Conservation (phyloP, 1,139 yeast species). For the Saccharomyces hybrid region DNA sequence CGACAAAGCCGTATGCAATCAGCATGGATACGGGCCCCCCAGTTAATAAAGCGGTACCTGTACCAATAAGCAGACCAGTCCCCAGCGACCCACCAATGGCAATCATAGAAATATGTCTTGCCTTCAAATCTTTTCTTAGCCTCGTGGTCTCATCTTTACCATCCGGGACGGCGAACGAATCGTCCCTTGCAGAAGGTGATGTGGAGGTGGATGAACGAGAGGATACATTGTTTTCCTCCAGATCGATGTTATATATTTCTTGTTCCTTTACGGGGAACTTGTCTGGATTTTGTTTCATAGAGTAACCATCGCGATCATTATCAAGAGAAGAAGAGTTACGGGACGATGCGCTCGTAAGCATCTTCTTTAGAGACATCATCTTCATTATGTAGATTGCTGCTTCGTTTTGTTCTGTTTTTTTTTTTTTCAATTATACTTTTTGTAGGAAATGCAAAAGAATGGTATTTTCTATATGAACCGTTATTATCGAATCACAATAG, state of each 20-base stretch:
- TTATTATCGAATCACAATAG: neutral
- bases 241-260: neutral
- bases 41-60: slow-evolving; percentile 52
- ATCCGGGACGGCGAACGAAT: slow-evolving; percentile 8
- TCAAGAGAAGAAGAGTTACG: neutral
- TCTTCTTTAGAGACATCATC: neutral
- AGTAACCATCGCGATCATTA: neutral
- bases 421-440: neutral
- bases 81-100: slow-evolving; percentile 55
- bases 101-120: slow-evolving; percentile 71
- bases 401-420: neutral
- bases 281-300: neutral
- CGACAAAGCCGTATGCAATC: slow-evolving; percentile 53
- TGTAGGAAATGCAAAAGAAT: neutral
- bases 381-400: neutral
- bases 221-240: neutral
- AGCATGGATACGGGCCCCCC: slow-evolving; percentile 69
- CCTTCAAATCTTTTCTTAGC: slow-evolving; percentile 53
- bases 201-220: neutral
- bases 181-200: neutral
- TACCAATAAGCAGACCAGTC: slow-evolving; percentile 65
- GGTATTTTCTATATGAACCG: neutral
- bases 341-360: neutral
- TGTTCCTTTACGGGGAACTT: neutral
- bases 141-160: slow-evolving; percentile 42